Conservation (phyloP, 352 stramenopile species). For the Phytopythium chamaehyphon region DNA sequence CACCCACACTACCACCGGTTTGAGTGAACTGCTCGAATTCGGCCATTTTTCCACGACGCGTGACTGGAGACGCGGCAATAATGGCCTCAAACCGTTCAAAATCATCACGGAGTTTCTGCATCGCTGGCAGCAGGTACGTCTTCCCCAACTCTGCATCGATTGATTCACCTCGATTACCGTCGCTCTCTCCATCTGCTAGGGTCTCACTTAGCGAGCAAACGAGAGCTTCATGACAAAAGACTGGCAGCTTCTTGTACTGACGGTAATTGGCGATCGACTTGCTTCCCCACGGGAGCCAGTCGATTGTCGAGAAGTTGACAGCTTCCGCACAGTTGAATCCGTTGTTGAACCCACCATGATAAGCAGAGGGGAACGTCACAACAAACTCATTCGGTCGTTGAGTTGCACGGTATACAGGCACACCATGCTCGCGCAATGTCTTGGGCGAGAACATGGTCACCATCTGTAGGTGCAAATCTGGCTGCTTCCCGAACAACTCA, state of each 20-base stretch:
- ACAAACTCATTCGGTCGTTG: conserved; percentile 98
- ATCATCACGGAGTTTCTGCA: conserved; percentile 57
- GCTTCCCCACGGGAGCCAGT: conserved; percentile 84
- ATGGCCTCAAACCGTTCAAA: conserved; percentile 45
- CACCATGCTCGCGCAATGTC: conserved; percentile 71
- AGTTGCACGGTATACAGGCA: conserved; percentile 93
- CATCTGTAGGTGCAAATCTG: conserved; percentile 93
- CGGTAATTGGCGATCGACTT: conserved; percentile 73
- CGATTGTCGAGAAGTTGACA: conserved; percentile 88
- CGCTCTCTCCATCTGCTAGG: conserved; percentile 32
- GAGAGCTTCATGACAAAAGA: conserved; percentile 86
- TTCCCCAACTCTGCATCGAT: conserved; percentile 48
- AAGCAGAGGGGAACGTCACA: conserved; percentile 97
- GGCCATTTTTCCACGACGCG: conserved; percentile 47
- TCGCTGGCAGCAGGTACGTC: conserved; percentile 53
- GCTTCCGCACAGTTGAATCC: conserved; percentile 93
- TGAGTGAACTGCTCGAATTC: conserved; percentile 37
- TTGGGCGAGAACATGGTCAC: conserved; percentile 85
- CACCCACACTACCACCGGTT: conserved; percentile 2
- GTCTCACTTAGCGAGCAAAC: conserved; percentile 74
- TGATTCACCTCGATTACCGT: conserved; percentile 12
- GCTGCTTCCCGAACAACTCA: conserved; percentile 92
- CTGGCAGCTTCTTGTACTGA: conserved; percentile 73
- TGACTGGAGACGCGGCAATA: conserved; percentile 23
- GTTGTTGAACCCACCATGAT: conserved; percentile 97